Evolutionary conservation across 768 basidiomycete species (phyloP), one percentile per base, ranked within the genome.

Genomic region (Zangia roseola): DNA sequence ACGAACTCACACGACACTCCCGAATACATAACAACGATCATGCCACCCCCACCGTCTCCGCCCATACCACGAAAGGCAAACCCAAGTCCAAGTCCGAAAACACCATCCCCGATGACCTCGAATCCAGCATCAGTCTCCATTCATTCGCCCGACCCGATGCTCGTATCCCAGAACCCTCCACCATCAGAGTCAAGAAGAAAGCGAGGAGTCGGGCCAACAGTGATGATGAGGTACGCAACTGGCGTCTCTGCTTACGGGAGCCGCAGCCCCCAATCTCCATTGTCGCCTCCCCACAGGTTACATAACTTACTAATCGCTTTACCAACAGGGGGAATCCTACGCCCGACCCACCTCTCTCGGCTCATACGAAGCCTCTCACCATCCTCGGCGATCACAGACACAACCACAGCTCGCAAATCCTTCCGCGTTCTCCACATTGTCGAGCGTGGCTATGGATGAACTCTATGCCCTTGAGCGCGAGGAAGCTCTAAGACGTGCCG

Each of bases 1-100:
- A 99, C 75, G 95, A 99, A 71, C 82, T 99, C 55, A 99, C 95
- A 24, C 81, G 95, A 49, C 95, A 99, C 63, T 88, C 90, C 0
- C 82, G 95, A 40, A 99, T 98, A 57, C 95, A 99, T 70, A 83
- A 82, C 64, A 81, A 79, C 55, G 78, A 84, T 59, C 74, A 78
- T 50, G 49, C 58, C 41, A 50, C 53, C 30, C n/a, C 51, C 34
- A 20, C 39, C 8, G 55, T 43, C 30, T 55, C 67, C 28, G 30
- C 48, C 6, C 58, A 63, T 46, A 53, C 53, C 56, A 39, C 59
- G 30, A 68, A 65, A 45, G 45, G 59, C 25, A 63, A 61, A 43
- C 49, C 50, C 44, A 73, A 71, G 59, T 9, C 60, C 39, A 69
- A 69, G 45, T 44, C 52, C 13, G 61, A 71, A 50, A 54, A 43